Conservation (phyloP, 2,329 filamentous ascomycete species). For the Lecanicillium sp. region DNA sequence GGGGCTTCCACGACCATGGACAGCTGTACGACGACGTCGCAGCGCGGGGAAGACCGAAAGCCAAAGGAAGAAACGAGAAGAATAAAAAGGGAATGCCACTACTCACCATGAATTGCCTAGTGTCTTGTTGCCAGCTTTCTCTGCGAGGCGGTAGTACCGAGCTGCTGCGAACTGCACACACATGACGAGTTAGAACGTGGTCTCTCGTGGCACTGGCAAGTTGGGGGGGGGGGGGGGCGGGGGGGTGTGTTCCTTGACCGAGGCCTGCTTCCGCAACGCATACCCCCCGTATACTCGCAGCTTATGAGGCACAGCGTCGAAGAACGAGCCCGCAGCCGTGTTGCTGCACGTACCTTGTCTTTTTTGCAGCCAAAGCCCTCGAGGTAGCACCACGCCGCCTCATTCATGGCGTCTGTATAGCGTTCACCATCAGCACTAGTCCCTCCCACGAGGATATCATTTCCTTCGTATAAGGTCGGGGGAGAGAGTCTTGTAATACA, state of each 20-base stretch:
- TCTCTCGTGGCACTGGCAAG: neutral
- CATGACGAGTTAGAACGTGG: constrained; percentile 15
- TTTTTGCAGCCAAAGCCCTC: constrained; percentile 97
- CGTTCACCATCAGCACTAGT: neutral
- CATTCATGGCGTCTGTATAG: constrained; percentile 83
- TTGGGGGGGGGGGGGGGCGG: neutral
- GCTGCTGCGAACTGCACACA: constrained; percentile 64
- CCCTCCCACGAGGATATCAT: neutral
- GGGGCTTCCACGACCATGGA: neutral
- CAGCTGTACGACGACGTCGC: no score
- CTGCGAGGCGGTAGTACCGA: constrained; percentile 86
- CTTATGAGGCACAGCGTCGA: no score
- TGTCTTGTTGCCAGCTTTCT: constrained; percentile 81
- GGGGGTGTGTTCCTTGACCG: no score
- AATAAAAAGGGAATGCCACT: neutral
- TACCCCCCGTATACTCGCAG: no score
- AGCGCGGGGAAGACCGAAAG: neutral
- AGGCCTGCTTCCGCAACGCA: no score
- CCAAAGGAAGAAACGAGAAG: neutral
- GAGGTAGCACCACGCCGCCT: constrained; percentile 90
- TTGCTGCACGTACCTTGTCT: constrained; percentile 73
- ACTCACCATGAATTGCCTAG: constrained; percentile 91
- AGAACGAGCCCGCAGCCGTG: no score
- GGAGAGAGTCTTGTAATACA: constrained; percentile 22
- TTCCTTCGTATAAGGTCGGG: neutral